These are phyloP conservation scores for Kappamyces sp. DNA, from an alignment of 192 early-diverging fungal genomes.

Conservation along the genomic window DNA sequence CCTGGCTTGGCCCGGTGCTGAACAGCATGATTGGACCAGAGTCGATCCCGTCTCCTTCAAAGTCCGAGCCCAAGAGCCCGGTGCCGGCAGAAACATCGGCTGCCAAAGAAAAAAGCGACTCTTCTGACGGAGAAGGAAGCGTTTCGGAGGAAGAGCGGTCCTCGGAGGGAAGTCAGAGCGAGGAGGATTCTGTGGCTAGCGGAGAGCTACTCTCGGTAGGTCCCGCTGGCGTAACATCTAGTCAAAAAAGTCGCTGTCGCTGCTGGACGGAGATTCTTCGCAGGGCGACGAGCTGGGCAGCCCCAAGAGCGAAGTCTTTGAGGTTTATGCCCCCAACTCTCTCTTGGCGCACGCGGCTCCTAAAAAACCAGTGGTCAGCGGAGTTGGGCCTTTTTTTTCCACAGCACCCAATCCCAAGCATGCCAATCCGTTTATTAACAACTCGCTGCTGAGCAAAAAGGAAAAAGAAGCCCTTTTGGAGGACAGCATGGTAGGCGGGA, in stretches of 20 bases:
- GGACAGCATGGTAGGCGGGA: slow-evolving; percentile 1
- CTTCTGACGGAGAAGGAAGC: slow-evolving; percentile 7
- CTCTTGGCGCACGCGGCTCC: background rate
- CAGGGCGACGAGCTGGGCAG: background rate
- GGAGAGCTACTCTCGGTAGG: background rate
- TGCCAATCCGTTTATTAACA: background rate
- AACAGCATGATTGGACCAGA: slow-evolving; percentile 4
- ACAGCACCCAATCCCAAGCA: background rate
- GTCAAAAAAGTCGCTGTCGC: background rate
- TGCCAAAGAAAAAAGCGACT: background rate
- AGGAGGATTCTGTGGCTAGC: background rate
- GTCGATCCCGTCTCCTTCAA: background rate
- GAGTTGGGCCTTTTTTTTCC: background rate
- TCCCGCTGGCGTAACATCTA: background rate
- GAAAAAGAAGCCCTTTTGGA: background rate
- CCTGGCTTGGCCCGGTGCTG: slow-evolving; percentile 4
- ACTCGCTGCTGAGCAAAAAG: background rate
- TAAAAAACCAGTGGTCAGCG: slow-evolving; percentile 4
- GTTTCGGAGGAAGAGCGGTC: slow-evolving; percentile 4
- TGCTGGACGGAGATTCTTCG: background rate
- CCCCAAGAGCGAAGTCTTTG: slow-evolving; percentile 11
- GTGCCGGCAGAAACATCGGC: background rate
- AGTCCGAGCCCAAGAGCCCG: background rate
- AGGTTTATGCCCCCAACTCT: slow-evolving; percentile 11
- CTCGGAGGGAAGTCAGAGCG: slow-evolving; percentile 3